These are phyloP conservation scores for Nyssa sinensis DNA, from an alignment of 148 eudicot species.

Conservation along the genomic window DNA sequence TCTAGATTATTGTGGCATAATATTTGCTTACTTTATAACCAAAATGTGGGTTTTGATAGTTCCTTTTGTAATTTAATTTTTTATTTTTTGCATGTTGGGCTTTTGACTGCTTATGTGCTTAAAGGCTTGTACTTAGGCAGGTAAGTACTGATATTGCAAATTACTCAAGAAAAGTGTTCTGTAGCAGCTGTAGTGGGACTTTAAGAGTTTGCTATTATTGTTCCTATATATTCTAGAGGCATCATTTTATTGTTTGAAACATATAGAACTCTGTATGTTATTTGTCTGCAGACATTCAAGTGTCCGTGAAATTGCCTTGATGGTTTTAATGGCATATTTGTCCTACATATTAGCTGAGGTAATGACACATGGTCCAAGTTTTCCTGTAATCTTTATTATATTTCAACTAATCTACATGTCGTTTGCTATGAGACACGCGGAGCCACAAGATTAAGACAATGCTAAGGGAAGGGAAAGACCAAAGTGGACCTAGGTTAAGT, in stretches of 20 bases:
- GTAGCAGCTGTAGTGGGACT: not conserved
- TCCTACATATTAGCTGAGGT: conserved; percentile 97
- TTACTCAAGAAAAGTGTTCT: not conserved
- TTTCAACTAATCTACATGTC: not conserved
- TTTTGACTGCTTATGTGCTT: conserved; percentile 69
- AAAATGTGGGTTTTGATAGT: not conserved
- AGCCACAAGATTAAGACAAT: too few relatives aligned
- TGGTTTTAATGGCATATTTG: conserved; percentile 86
- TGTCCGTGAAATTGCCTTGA: conserved; percentile 86
- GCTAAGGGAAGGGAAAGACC: too few relatives aligned
- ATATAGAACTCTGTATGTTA: conserved; percentile 9
- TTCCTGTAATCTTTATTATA: too few relatives aligned
- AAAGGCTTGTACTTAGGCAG: conserved; percentile 79
- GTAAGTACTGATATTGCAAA: conserved; percentile 31
- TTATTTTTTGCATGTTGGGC: conserved; percentile 58
- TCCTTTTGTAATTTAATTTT: not conserved
- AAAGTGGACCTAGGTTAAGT: too few relatives aligned
- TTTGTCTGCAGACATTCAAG: conserved; percentile 66
- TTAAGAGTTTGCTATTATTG: not conserved
- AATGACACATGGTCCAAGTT: conserved; percentile 19
- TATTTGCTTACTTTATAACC: not conserved
- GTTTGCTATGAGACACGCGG: too few relatives aligned
- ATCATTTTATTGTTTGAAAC: not conserved
- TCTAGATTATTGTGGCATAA: too few relatives aligned
- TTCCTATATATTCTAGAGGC: not conserved